Percentiles rank a stretch among this genome's conserved stretches.
Evolutionary conservation across 2,329 filamentous ascomycete genomes (phyloP).

Genomic region (Parasarocladium wereldwijsianum): DNA sequence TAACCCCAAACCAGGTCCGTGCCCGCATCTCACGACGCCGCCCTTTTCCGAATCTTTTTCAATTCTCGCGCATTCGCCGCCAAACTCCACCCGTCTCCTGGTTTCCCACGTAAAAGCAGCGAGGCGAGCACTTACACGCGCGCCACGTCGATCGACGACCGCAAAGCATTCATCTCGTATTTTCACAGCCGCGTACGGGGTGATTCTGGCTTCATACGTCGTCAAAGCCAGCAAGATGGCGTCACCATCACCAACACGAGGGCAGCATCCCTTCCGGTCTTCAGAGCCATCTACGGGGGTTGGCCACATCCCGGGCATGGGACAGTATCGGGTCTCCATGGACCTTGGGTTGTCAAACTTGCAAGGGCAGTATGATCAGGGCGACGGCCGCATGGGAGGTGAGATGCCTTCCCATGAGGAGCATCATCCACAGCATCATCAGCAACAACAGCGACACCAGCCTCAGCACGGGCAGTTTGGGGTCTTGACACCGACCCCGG

Average conservation of each 20-base stretch:
- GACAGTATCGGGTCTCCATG: slow-evolving; percentile 5
- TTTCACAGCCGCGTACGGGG: not conserved
- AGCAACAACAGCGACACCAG: slow-evolving; percentile 9
- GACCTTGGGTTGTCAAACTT: slow-evolving; percentile 1
- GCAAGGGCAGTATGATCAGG: not conserved
- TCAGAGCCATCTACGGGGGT: not conserved
- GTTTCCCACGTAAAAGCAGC: slow-evolving; percentile 3
- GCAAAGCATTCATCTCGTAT: not conserved
- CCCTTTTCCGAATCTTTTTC: slow-evolving; percentile 1
- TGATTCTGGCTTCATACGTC: not conserved
- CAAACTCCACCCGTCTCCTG: too few species aligned
- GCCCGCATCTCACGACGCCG: too few species aligned
- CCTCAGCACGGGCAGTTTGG: slow-evolving; percentile 26
- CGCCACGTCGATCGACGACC: slow-evolving; percentile 1
- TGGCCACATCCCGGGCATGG: slow-evolving; percentile 1
- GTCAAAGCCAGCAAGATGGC: slow-evolving; percentile 4
- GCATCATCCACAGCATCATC: slow-evolving; percentile 3
- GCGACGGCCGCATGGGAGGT: not conserved
- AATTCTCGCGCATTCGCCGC: too few species aligned
- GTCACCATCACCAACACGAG: slow-evolving; percentile 1
- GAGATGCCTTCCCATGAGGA: slow-evolving; percentile 6
- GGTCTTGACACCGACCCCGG: slow-evolving; percentile 22
- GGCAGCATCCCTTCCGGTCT: slow-evolving; percentile 3
- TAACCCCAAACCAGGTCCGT: too few species aligned
- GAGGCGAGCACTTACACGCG: slow-evolving; percentile 2